Evolutionary conservation across 129 eudicot genomes (phyloP), one percentile per base, ranked within the genome.

Genomic region (Helianthus annuus): DNA sequence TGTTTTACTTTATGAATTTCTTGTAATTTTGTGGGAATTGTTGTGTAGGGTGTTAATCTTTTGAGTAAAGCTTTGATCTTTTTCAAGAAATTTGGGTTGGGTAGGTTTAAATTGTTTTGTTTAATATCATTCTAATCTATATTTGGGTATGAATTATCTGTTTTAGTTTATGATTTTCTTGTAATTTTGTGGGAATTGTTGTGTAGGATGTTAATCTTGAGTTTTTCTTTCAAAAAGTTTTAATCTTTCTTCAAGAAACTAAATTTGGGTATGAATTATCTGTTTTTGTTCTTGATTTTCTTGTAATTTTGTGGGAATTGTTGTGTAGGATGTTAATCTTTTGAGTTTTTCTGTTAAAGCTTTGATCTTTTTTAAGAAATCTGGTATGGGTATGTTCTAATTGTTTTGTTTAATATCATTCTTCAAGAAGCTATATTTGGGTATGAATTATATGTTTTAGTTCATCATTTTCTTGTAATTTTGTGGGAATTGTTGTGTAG

Each of bases 51-150:
- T 68, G 72, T 49, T 17, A 1, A 32, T 32, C 36, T 32, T 32
- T 22, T 32, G 62, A 64, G 10, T 16, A 40, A 74, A 74, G 60
- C 58, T 72, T 71, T 24, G 15, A 39, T 74, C 13, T 12, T 76
- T 66, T 64, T 65, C 22, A 44, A 17, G 10, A 13, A 64, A 74
- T 75, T 11, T 54, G 73, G 46, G 42, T 27, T 44, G 54, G 65
- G 54, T 55, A 29, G 39, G 34, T 55, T 72, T 42, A 55, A 27
- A 32, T 46, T 66, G n/a, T 55, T 44, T 9, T 42, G 10, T 76
- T 42, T 66, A 56, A 22, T 45, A 27, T 61, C 5, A 15, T 48
- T 46, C 32, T 27, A 49, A 68, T 53, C 64, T 69, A 10, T 6
- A 15, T 73, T 62, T 73, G 40, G 71, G 71, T 64, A 52, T 38